Base-by-base conservation (phyloP, 306 rosid genomes). In the Arachis hypogaea region DNA sequence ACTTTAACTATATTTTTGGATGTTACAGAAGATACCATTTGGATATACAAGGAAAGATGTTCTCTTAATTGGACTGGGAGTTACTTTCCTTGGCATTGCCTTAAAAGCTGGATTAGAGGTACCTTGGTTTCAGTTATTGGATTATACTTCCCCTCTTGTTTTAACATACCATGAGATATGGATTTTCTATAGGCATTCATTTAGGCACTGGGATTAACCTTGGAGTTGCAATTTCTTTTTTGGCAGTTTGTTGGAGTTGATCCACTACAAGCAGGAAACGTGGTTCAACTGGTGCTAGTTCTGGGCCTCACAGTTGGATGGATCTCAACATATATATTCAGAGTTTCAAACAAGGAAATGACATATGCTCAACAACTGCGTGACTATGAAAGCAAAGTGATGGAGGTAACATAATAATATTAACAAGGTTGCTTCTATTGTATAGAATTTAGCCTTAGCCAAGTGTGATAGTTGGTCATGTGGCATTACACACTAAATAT, bases 301-400 rank as follows among this genome's bases (percentile, higher is more conserved):
- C 84, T 94, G 88, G 99, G 99, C 50, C 86, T 94, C 66, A 94
- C 96, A 6, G 16, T 94, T 58, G 99, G 95, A 66, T 94, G 99
- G 99, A 88, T 94, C 84, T 89, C 92, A 7, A 92, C 97, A 0
- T 94, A 94, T 41, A 85, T 94, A 77, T 94, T 94, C 46, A 82
- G 99, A 84, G 99, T 94, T 84, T 89, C 96, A 76, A 94, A 92
- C 81, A 92, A 94, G 88, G 97, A 94, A 81, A 94, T 94, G 99
- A 94, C 99, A 52, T 92, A 94, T 75, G 97, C 95, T 52, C 94
- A 91, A 61, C 99, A 94, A 81, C 73, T 94, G 70, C 97, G 95
- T 45, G 95, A 92, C 84, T 94, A 94, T 14, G 99, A 94, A 83
- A 81, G 61, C 66, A 82, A 92, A 92, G 99, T 94, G 82, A 94